phyloP scores from a whole-genome alignment of 257 asterid species.

The Leptodermis oblonga region DNA sequence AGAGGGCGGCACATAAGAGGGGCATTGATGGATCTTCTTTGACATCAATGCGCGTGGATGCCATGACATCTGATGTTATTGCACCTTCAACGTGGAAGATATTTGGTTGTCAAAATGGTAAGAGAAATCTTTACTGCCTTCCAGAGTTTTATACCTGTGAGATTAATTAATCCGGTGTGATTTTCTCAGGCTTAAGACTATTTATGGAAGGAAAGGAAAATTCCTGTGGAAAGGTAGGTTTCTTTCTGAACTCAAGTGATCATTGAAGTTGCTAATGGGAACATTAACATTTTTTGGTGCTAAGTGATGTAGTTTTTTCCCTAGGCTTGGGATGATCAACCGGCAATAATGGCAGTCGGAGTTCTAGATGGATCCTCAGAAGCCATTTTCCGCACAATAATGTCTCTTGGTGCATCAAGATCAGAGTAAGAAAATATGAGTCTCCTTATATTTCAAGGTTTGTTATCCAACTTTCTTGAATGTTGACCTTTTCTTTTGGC shows the following conservation, averaged over 20 bases:
- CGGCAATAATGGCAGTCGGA: slow-evolving; percentile 99
- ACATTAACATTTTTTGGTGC: slow-evolving; percentile 2
- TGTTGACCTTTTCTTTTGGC: slow-evolving; percentile 21
- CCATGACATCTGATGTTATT: slow-evolving; percentile 70
- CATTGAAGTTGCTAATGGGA: background rate
- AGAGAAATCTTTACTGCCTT: background rate
- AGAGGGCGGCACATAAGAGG: slow-evolving; percentile 38
- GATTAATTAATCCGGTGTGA: slow-evolving; percentile 13
- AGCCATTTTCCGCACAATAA: slow-evolving; percentile 82
- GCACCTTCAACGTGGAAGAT: slow-evolving; percentile 90
- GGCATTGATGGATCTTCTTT: slow-evolving; percentile 38
- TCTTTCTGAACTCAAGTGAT: slow-evolving; percentile 7
- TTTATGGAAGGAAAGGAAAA: slow-evolving; percentile 87
- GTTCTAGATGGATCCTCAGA: slow-evolving; percentile 89
- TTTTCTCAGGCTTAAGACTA: slow-evolving; percentile 70
- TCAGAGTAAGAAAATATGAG: slow-evolving; percentile 57
- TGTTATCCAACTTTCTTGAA: background rate
- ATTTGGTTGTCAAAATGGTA: slow-evolving; percentile 85
- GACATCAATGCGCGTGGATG: slow-evolving; percentile 45
- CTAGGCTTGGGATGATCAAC: slow-evolving; percentile 58
- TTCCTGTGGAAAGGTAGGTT: slow-evolving; percentile 51
- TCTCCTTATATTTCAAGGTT: background rate
- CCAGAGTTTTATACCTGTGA: background rate
- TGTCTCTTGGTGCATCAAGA: slow-evolving; percentile 98
- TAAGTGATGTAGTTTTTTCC: slow-evolving; percentile 11